These are phyloP conservation scores for Pelargonium nanum DNA, from an alignment of 345 rosid genomes.

Conservation along the genomic window DNA sequence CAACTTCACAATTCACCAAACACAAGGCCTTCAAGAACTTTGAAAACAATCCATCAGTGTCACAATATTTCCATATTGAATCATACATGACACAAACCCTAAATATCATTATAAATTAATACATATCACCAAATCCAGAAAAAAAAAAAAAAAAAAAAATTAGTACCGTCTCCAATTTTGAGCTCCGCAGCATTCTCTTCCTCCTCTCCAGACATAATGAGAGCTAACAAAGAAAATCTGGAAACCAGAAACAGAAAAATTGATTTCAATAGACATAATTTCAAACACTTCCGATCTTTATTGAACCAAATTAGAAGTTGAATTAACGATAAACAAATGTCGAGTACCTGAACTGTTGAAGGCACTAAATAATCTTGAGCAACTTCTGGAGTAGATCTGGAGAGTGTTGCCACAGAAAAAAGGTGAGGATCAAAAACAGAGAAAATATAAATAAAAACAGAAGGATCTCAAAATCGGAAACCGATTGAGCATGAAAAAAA, in stretches of 20 bases:
- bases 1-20: conserved; percentile 93
- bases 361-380: conserved; percentile 97
- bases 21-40: conserved; percentile 97
- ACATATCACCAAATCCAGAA: no score
- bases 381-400: conserved; percentile 97
- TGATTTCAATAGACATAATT: no score
- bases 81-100: no score
- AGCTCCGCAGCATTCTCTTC: conserved; percentile 98
- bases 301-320: no score
- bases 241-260: no score
- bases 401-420: conserved; percentile 42
- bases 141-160: neutral
- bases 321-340: conserved; percentile 1
- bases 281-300: no score
- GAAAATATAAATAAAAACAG: neutral
- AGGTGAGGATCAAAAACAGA: neutral
- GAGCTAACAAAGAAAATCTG: neutral
- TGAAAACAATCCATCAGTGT: conserved; percentile 9
- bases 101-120: no score
- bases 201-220: conserved; percentile 81
- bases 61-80: neutral
- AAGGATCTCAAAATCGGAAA: no score
- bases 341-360: conserved; percentile 84
- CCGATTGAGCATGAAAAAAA: no score
- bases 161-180: conserved; percentile 89